phyloP scores from a whole-genome alignment of 495 filamentous ascomycete genomes.

The Lichenothelia convexa region DNA sequence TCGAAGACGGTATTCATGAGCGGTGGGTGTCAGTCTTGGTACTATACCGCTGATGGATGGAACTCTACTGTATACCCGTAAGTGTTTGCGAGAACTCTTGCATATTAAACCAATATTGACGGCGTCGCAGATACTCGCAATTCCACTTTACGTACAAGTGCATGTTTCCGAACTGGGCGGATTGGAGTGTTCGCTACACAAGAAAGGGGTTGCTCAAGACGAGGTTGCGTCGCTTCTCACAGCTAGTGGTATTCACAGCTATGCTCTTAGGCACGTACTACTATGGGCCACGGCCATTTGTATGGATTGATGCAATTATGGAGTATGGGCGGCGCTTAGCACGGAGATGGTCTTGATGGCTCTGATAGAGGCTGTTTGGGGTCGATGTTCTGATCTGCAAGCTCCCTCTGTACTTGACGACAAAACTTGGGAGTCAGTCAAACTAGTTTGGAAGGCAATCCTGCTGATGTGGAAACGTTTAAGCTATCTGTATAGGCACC shows the following conservation, averaged over 20 bases:
- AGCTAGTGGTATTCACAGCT: neutral
- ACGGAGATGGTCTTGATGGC: no score
- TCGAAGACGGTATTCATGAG: slow-evolving; percentile 34
- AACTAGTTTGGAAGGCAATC: no score
- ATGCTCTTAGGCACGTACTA: neutral
- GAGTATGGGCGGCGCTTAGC: no score
- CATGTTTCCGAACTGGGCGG: slow-evolving; percentile 35
- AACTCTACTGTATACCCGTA: slow-evolving; percentile 42
- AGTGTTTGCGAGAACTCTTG: slow-evolving; percentile 1
- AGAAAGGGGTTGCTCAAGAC: slow-evolving; percentile 23
- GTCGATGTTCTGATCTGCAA: no score
- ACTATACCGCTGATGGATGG: slow-evolving; percentile 36
- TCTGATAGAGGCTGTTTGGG: no score
- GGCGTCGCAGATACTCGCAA: slow-evolving; percentile 30
- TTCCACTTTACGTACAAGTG: slow-evolving; percentile 30
- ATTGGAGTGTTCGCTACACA: slow-evolving; percentile 37
- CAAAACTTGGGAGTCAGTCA: no score
- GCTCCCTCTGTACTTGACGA: no score
- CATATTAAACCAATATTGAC: neutral
- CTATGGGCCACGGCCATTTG: no score
- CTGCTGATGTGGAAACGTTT: no score
- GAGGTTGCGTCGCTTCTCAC: neutral
- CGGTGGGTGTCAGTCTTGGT: slow-evolving; percentile 40
- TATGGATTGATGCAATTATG: no score
- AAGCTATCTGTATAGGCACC: no score